These are phyloP conservation scores for Daldinia decipiens DNA, from an alignment of 495 filamentous ascomycete genomes.

Conservation along the genomic window DNA sequence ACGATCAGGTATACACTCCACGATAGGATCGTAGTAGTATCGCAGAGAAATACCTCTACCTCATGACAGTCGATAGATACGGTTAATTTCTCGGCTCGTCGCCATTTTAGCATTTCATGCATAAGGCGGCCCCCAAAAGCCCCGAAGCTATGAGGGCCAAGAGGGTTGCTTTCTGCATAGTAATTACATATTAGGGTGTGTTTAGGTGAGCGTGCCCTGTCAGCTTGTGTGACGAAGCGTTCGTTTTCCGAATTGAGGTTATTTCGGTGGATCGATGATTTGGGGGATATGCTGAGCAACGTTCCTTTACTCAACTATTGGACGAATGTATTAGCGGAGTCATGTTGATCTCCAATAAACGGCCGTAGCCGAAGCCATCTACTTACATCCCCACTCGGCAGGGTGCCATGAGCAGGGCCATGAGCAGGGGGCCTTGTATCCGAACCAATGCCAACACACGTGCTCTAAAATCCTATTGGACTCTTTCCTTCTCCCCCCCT, in stretches of 20 bases:
- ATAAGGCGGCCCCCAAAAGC: conserved; percentile 13
- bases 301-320: conserved; percentile 26
- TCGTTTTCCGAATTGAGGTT: conserved; percentile 20
- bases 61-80: conserved; percentile 5
- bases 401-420: conserved; percentile 29
- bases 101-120: conserved; percentile 17
- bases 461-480: conserved; percentile 35
- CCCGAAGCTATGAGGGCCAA: conserved; percentile 7
- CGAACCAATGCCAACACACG: conserved; percentile 27
- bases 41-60: conserved; percentile 4
- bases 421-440: conserved; percentile 30
- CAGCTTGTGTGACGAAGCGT: conserved; percentile 24
- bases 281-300: conserved; percentile 23
- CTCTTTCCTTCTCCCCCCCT: conserved; percentile 4
- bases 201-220: conserved; percentile 12
- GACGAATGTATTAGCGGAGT: conserved; percentile 17
- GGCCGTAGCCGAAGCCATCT: conserved; percentile 34
- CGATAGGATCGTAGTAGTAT: background rate
- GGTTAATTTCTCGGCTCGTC: conserved; percentile 23
- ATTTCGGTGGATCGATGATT: conserved; percentile 18
- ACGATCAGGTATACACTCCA: background rate
- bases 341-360: conserved; percentile 38
- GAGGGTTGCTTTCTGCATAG: conserved; percentile 9
- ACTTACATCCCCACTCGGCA: conserved; percentile 15
- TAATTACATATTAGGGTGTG: conserved; percentile 22